Evolutionary conservation across 108 stramenopile genomes (phyloP).

Genomic region (Parmales sp.): DNA sequence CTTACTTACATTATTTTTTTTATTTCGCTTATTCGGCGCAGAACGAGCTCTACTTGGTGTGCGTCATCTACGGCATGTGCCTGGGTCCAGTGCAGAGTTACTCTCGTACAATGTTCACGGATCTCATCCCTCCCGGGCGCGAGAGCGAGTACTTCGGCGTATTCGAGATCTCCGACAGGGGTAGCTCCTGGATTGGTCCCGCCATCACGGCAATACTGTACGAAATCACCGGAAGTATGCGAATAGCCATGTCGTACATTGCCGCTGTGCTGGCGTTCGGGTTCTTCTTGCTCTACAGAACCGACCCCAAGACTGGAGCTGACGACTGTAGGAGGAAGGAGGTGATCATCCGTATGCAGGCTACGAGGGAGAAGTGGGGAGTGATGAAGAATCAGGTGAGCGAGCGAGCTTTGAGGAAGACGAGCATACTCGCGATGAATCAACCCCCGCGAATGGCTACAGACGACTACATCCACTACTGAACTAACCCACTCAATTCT

Average conservation of each 20-base stretch:
- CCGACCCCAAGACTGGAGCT: not conserved
- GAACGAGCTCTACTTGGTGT: conserved; percentile 8
- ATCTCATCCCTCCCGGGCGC: conserved; percentile 5
- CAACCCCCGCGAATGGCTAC: no score
- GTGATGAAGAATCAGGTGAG: not conserved
- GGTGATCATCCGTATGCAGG: not conserved
- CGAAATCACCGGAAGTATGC: not conserved
- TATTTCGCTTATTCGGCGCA: no score
- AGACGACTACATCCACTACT: no score
- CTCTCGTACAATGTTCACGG: not conserved
- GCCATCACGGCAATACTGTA: not conserved
- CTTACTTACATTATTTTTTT: no score
- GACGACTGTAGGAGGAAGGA: conserved; percentile 5
- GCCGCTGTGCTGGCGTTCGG: not conserved
- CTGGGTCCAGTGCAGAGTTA: conserved; percentile 1
- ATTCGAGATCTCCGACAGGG: conserved; percentile 1
- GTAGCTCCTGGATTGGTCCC: not conserved
- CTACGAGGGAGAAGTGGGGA: not conserved
- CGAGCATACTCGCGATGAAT: no score
- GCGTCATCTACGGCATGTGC: conserved; percentile 1
- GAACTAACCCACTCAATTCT: no score
- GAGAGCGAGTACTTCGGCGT: conserved; percentile 3
- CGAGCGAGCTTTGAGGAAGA: no score
- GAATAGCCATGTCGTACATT: conserved; percentile 2
- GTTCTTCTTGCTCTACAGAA: not conserved